phyloP scores from a whole-genome alignment of 352 stramenopile genomes.

The Phytophthora cactorum region DNA sequence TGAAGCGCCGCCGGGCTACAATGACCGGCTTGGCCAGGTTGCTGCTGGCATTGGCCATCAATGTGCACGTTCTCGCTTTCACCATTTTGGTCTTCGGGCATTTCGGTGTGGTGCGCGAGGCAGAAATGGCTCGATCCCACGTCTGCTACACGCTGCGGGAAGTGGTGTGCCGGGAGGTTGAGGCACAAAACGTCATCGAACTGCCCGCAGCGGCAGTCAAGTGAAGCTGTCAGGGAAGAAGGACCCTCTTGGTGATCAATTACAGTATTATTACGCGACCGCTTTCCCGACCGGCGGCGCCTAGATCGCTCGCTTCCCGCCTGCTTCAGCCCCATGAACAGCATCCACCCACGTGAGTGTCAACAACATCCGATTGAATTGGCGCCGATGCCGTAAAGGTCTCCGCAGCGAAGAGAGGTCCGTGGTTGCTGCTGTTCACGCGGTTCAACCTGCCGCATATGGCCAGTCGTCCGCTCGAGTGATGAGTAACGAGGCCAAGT shows the following conservation, averaged over 20 bases:
- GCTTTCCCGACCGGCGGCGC: too few relatives aligned
- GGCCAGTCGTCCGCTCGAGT: constrained; percentile 14
- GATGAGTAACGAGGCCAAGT: constrained; percentile 21
- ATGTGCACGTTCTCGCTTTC: neutral
- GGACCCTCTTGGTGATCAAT: constrained; percentile 5
- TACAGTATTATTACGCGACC: neutral
- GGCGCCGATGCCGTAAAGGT: constrained; percentile 11
- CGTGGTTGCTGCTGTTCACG: constrained; percentile 1
- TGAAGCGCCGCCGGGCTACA: neutral
- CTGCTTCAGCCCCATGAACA: too few relatives aligned
- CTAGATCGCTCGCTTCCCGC: too few relatives aligned
- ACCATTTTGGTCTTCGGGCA: constrained; percentile 1
- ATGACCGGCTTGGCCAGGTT: neutral
- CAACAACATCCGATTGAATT: neutral
- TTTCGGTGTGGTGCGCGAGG: constrained; percentile 29
- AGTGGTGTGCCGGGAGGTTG: constrained; percentile 32
- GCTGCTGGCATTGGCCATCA: neutral
- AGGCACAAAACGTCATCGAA: constrained; percentile 20
- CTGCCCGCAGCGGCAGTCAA: constrained; percentile 4
- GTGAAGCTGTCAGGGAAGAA: constrained; percentile 13
- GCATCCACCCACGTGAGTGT: neutral
- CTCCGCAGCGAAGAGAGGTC: neutral
- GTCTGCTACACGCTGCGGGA: constrained; percentile 36
- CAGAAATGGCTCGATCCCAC: constrained; percentile 27
- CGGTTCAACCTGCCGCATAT: constrained; percentile 10